Base-by-base conservation (phyloP, 2,329 filamentous ascomycete genomes). In the Alternaria tenuissima region DNA sequence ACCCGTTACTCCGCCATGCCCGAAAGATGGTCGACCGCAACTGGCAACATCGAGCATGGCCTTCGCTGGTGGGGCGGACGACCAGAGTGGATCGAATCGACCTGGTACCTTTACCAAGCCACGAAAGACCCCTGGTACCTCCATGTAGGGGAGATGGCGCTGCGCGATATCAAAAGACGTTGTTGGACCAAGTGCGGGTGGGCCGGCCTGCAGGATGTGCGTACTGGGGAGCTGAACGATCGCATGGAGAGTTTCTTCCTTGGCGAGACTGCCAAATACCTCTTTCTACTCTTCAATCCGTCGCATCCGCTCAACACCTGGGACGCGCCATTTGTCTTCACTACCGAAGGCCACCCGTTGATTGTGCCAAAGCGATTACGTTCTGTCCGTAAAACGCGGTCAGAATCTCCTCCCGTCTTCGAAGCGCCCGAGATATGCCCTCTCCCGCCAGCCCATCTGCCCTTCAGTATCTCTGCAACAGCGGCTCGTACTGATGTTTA, bases 161-260 rank as follows among this genome's bases (percentile, higher is more conserved):
- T 97, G 56, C 87, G 88, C 59, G 95, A 99, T 73, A 93, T 99
- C 71, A 90, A 91, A 71, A 86, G 92, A 49, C 87, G 94, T 55
- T 99, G 95, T 79, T 93, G 92, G 88, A 93, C 93, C 0, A 86
- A 87, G 63, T 99, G 95, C 71, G 95, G 95, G 41, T 98, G 94
- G 93, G 92, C 94, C 14, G 94, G 94, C 0, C 84, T 98, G 41
- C 79, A 82, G 30, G 83, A 85, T 62, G 82, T 85, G 20, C 76
- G 79, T 7, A 82, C 75, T n/a, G 94, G 94, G 4, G 92, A 97
- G 79, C 88, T 93, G 78, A 92, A 88, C 68, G 94, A 99, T 76
- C 90, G 95, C 34, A 98, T 98, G 95, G 95, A 99, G 79, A 98
- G 94, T 76, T 99, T 98, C 84, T 98, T 98, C 73, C 85, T 99